Evolutionary conservation across 2,329 filamentous ascomycete species (phyloP).

Genomic region (Tolypocladium amazonense): DNA sequence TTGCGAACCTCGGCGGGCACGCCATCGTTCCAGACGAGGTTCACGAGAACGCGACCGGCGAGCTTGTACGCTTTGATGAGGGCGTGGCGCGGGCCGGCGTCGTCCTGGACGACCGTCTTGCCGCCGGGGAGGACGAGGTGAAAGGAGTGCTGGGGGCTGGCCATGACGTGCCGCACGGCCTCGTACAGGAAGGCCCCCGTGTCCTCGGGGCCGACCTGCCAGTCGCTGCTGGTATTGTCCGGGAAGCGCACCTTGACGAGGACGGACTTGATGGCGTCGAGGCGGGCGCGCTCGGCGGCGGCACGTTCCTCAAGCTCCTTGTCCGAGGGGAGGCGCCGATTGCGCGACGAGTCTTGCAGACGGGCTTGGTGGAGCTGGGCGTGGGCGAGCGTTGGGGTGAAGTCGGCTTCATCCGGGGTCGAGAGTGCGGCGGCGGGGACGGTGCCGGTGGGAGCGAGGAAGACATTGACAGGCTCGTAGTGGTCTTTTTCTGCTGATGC

Average conservation of each 20-base stretch:
- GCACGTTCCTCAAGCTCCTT: constrained; percentile 65
- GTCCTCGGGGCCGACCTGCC: constrained; percentile 56
- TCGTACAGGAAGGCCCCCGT: constrained; percentile 63
- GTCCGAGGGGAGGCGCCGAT: constrained; percentile 72
- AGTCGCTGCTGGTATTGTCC: constrained; percentile 69
- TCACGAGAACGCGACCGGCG: constrained; percentile 60
- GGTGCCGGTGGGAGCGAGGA: constrained; percentile 61
- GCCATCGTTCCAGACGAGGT: constrained; percentile 60
- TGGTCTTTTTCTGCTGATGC: constrained; percentile 16
- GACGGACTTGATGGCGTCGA: constrained; percentile 57
- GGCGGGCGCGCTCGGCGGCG: constrained; percentile 51
- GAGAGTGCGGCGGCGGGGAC: constrained; percentile 66
- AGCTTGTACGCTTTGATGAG: constrained; percentile 69
- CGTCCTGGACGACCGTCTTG: constrained; percentile 37
- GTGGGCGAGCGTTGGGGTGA: constrained; percentile 63
- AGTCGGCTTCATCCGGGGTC: constrained; percentile 62
- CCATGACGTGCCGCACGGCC: constrained; percentile 64
- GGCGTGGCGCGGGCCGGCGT: constrained; percentile 33
- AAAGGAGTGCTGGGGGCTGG: constrained; percentile 55
- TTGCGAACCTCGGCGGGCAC: constrained; percentile 46
- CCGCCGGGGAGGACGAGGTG: constrained; percentile 54
- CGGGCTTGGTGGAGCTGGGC: constrained; percentile 64
- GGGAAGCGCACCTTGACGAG: constrained; percentile 78
- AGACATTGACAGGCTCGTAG: constrained; percentile 55
- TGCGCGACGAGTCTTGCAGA: constrained; percentile 51